Conservation (phyloP, 2,329 filamentous ascomycete species). For the Colletotrichum sp. region DNA sequence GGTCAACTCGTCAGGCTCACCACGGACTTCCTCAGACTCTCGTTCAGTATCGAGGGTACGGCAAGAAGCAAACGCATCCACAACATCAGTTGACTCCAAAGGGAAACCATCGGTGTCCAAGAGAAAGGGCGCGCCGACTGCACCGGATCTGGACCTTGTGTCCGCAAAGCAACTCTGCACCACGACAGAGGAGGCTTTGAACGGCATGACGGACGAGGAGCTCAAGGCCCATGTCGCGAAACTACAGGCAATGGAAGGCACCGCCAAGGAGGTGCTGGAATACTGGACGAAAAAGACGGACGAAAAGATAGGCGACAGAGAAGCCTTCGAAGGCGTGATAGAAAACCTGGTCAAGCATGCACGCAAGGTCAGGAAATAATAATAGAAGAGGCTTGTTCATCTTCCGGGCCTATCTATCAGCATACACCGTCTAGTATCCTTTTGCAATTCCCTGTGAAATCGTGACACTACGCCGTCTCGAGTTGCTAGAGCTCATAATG, state of each 20-base stretch:
- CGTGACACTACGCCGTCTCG: not conserved
- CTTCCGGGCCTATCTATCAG: constrained; percentile 19
- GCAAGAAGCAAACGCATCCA: constrained; percentile 58
- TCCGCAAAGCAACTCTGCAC: constrained; percentile 78
- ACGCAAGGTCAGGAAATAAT: constrained; percentile 78
- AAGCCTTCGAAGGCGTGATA: constrained; percentile 95
- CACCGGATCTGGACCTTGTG: constrained; percentile 80
- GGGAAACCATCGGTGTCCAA: constrained; percentile 53
- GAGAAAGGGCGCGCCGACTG: constrained; percentile 64
- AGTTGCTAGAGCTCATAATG: not conserved
- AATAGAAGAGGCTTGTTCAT: constrained; percentile 11
- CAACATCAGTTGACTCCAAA: constrained; percentile 64
- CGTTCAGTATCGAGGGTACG: constrained; percentile 52
- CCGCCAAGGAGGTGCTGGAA: constrained; percentile 78
- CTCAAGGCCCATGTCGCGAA: constrained; percentile 73
- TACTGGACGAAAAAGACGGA: constrained; percentile 90
- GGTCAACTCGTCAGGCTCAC: constrained; percentile 54
- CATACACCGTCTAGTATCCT: constrained; percentile 13
- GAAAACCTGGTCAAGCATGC: constrained; percentile 95
- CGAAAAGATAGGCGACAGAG: constrained; percentile 86
- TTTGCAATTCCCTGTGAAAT: constrained; percentile 1
- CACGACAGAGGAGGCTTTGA: constrained; percentile 83
- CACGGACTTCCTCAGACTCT: constrained; percentile 60
- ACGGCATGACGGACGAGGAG: constrained; percentile 80
- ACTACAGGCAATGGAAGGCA: constrained; percentile 71